A percentile compares a stretch with the other conserved stretches of the same genome.
These are phyloP conservation scores for Tripterygium wilfordii DNA, from an alignment of 177 flowering plant species.

Conservation along the genomic window DNA sequence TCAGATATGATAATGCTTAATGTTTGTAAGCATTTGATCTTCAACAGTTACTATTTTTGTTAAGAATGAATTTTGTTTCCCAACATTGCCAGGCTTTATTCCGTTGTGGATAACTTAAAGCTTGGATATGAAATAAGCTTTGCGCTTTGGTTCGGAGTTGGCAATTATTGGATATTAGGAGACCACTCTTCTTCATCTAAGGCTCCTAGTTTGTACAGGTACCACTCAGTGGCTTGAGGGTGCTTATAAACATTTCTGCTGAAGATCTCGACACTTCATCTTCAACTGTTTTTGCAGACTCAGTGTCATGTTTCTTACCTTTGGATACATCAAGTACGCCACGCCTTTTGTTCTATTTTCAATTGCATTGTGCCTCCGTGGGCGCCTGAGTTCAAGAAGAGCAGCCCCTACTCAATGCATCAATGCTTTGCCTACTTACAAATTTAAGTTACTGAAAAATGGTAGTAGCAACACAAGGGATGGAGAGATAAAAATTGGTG, in stretches of 20 bases:
- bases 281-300: conserved; percentile 78
- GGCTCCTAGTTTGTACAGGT: conserved; percentile 90
- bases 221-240: no score
- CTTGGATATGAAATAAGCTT: conserved; percentile 85
- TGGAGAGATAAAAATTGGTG: conserved; percentile 18
- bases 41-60: not conserved
- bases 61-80: not conserved
- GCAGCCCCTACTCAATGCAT: conserved; percentile 34
- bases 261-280: no score
- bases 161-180: conserved; percentile 90
- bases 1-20: no score
- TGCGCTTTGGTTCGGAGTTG: conserved; percentile 91
- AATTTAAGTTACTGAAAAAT: conserved; percentile 30
- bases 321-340: conserved; percentile 83
- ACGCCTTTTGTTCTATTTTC: conserved; percentile 88
- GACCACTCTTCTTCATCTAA: conserved; percentile 71
- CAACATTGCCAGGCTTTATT: conserved; percentile 35
- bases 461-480: conserved; percentile 21
- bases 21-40: no score
- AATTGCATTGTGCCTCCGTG: conserved; percentile 68
- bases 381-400: conserved; percentile 18
- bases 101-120: conserved; percentile 61
- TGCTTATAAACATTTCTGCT: no score
- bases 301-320: conserved; percentile 79
- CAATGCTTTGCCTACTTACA: conserved; percentile 34